Evolutionary conservation across 2,329 filamentous ascomycete genomes (phyloP).

Genomic region (Fusarium avenaceum): DNA sequence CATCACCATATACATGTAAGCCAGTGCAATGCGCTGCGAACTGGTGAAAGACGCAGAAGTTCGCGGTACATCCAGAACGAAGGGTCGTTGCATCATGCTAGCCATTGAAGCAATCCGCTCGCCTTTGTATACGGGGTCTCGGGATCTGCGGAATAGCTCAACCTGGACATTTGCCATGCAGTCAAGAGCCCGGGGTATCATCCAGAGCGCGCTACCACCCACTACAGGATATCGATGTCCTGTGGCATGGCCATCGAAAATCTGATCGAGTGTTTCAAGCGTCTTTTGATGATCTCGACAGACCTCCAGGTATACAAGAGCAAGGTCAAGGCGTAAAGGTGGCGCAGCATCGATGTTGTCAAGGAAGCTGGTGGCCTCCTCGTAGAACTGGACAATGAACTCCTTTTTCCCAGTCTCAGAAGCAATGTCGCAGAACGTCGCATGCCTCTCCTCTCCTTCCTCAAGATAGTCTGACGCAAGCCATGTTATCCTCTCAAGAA

Average conservation of each 20-base stretch:
- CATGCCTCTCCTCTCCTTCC: neutral
- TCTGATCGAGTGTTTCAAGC: conserved; percentile 36
- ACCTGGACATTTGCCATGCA: conserved; percentile 9
- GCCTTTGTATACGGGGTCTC: neutral
- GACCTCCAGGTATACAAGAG: conserved; percentile 33
- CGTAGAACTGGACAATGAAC: conserved; percentile 44
- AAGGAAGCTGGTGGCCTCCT: conserved; percentile 43
- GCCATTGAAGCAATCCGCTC: neutral
- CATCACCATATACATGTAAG: conserved; percentile 23
- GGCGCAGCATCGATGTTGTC: conserved; percentile 48
- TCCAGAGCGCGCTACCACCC: fast-evolving
- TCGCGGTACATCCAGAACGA: neutral
- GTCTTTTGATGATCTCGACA: conserved; percentile 31
- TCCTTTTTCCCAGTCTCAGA: conserved; percentile 33
- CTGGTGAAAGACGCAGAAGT: neutral
- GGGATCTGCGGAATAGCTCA: conserved; percentile 16
- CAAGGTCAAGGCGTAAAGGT: conserved; percentile 43
- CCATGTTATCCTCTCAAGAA: conserved; percentile 48
- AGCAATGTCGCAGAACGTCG: conserved; percentile 34
- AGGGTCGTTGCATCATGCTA: neutral
- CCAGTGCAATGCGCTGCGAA: neutral
- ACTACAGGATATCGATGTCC: neutral
- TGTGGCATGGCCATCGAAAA: conserved; percentile 33
- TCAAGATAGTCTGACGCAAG: conserved; percentile 43
- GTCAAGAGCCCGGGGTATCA: neutral